Evolutionary conservation across 1,284 basidiomycete genomes (phyloP).

Genomic region (Pseudozyma sp.): DNA sequence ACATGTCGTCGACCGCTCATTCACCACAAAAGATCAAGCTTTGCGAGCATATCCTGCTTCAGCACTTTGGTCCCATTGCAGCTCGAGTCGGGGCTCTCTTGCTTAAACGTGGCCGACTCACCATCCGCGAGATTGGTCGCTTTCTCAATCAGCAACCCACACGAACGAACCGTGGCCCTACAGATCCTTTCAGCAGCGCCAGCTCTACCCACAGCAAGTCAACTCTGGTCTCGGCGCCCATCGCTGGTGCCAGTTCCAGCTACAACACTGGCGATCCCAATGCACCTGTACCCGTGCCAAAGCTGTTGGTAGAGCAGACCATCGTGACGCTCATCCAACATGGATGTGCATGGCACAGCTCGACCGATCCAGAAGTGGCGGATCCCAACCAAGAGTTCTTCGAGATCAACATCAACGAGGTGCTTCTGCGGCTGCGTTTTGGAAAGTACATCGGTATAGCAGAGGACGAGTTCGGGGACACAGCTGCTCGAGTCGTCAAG

Average conservation of each 20-base stretch:
- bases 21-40: conserved; percentile 70
- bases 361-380: conserved; percentile 37
- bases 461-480: conserved; percentile 75
- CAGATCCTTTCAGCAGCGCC: conserved; percentile 34
- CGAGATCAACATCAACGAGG: conserved; percentile 69
- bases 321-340: conserved; percentile 90
- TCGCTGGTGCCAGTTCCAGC: conserved; percentile 42
- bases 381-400: conserved; percentile 65
- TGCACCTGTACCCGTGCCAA: conserved; percentile 74
- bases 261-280: conserved; percentile 70
- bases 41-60: conserved; percentile 80
- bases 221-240: conserved; percentile 31
- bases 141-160: conserved; percentile 54
- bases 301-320: conserved; percentile 78
- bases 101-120: conserved; percentile 85
- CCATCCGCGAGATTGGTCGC: conserved; percentile 72
- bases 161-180: conserved; percentile 36
- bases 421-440: conserved; percentile 67
- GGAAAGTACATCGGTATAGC: conserved; percentile 81
- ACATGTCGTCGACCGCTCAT: conserved; percentile 44
- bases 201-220: conserved; percentile 23
- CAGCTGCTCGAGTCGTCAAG: conserved; percentile 71
- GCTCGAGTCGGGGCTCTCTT: conserved; percentile 81
- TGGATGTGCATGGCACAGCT: conserved; percentile 73
- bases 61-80: conserved; percentile 82